Base-by-base conservation (phyloP, 2,329 filamentous ascomycete species). In the Cladosporium cucumerinum region DNA sequence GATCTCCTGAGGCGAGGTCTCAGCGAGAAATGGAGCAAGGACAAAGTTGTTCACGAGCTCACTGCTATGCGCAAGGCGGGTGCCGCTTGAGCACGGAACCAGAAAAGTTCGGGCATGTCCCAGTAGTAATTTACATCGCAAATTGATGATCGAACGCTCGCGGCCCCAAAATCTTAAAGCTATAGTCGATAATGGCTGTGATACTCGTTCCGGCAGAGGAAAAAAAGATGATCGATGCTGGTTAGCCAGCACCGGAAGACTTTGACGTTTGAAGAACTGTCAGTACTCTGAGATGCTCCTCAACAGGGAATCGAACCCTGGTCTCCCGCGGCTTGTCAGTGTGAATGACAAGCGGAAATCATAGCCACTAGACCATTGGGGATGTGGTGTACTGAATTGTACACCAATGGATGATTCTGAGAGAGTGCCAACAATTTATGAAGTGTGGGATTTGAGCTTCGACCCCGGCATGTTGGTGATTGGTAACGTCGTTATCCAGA, bases 1-100 rank as follows among this genome's bases (percentile, higher is more conserved):
- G 81, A 85, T 62, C 51, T 86, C 14, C 66, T 87, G 32, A 54
- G 78, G 3, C 76, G 74, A 61, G 82, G 76, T 0, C 69, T 88
- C 63, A 63, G 76, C 49, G 75, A 77, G 54, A 76, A 73, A 0
- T 83, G 78, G 80, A 72, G 68, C 14, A 79, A 69, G 25, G 72
- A 76, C 11, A 69, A 76, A 39, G 75, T 83, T 8, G 67, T 86
- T 32, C 57, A 61, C 6, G 68, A 66, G 30, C 63, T 75, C 21
- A 67, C 39, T 63, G 62, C 61, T 34, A 72, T 75, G 70, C 70
- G 67, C 49, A 54, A 62, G 26, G 60, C 60, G 14, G 49, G 60
- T 18, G 60, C 34, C 32, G 60, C 60, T 25, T 62, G 34, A 55
- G 34, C 18, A 28, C 1, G 11, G 4, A 3, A 8, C 10, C 7